Conservation (phyloP, 192 early-diverging fungal genomes). For the Coemansia sp. region DNA sequence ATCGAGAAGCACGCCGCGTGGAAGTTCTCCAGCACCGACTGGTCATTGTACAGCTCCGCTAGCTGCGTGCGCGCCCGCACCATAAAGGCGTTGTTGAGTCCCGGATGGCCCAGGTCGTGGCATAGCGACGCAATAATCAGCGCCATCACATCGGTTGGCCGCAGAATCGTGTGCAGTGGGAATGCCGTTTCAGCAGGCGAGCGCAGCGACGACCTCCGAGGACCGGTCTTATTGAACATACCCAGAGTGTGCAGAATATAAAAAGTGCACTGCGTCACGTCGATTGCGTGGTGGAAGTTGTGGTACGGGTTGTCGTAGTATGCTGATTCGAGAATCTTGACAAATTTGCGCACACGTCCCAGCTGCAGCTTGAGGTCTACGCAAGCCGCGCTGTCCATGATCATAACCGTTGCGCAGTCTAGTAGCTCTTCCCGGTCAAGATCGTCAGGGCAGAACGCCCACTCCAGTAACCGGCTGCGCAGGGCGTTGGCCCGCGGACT, state of each 20-base stretch:
- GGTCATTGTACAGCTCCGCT: constrained; percentile 90
- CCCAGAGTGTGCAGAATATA: constrained; percentile 73
- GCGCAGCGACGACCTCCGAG: constrained; percentile 46
- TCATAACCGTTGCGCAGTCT: constrained; percentile 65
- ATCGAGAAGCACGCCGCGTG: constrained; percentile 77
- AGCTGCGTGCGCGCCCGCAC: constrained; percentile 77
- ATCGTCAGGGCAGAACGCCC: constrained; percentile 74
- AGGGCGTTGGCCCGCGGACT: constrained; percentile 48
- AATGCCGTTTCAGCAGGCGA: constrained; percentile 43
- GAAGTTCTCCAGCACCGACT: constrained; percentile 91
- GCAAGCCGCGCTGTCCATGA: constrained; percentile 63
- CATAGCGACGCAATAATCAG: constrained; percentile 73
- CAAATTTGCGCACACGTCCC: constrained; percentile 54
- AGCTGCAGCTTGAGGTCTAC: constrained; percentile 61
- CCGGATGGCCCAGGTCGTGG: constrained; percentile 88
- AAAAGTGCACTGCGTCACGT: constrained; percentile 88
- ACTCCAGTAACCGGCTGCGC: constrained; percentile 59
- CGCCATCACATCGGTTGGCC: constrained; percentile 66
- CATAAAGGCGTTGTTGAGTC: constrained; percentile 93
- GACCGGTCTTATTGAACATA: constrained; percentile 46
- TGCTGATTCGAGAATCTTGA: constrained; percentile 45
- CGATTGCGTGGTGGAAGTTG: constrained; percentile 93
- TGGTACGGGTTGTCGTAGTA: constrained; percentile 84
- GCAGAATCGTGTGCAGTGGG: constrained; percentile 47
- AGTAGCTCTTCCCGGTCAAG: constrained; percentile 63